These are phyloP conservation scores for Pseudogymnoascus sp. DNA, from an alignment of 2,329 filamentous ascomycete species.

Conservation along the genomic window DNA sequence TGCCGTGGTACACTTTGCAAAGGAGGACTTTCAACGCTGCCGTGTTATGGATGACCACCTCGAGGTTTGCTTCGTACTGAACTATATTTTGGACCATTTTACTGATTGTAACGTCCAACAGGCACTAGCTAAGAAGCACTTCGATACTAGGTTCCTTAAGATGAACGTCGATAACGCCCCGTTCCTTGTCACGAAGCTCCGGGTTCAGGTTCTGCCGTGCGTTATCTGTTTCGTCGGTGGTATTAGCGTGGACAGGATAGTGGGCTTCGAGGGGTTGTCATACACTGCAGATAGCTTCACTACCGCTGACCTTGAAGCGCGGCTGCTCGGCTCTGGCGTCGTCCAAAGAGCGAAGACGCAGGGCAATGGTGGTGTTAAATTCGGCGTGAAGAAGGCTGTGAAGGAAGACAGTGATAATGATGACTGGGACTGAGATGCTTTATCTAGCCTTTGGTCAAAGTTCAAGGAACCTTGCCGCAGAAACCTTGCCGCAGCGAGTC, in stretches of 20 bases:
- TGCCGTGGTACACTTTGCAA: constrained; percentile 34
- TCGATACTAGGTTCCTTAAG: constrained; percentile 48
- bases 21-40: constrained; percentile 34
- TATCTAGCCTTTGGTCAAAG: neutral
- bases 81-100: neutral
- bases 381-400: constrained; percentile 26
- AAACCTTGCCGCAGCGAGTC: constrained; percentile 3
- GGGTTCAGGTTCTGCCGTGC: constrained; percentile 49
- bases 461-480: constrained; percentile 7
- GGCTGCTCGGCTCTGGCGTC: constrained; percentile 43
- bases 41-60: constrained; percentile 34
- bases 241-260: constrained; percentile 44
- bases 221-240: constrained; percentile 50
- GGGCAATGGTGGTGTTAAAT: constrained; percentile 32
- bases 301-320: constrained; percentile 43
- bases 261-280: constrained; percentile 51
- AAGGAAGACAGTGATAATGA: constrained; percentile 39
- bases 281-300: constrained; percentile 44
- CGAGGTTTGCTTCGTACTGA: constrained; percentile 18
- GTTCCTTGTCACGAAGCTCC: constrained; percentile 49
- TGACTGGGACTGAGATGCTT: constrained; percentile 36
- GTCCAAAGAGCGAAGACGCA: constrained; percentile 43
- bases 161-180: constrained; percentile 53
- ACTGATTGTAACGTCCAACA: constrained; percentile 16
- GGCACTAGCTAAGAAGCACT: constrained; percentile 46